Base-by-base conservation (phyloP, 768 basidiomycete species). In the Trametes elegans region DNA sequence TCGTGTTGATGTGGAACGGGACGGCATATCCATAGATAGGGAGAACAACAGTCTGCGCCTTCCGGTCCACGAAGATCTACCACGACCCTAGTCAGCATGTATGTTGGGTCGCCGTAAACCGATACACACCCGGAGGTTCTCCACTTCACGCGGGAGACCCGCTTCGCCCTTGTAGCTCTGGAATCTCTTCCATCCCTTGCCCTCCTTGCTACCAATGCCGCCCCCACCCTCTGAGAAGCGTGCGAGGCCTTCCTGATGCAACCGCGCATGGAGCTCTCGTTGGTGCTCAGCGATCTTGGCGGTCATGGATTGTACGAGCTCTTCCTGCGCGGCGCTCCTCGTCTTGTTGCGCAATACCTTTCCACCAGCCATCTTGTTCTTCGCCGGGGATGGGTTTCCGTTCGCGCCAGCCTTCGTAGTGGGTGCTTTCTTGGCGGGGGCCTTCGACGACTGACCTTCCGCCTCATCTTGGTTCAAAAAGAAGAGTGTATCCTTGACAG, bases 1-100 rank as follows among this genome's bases (percentile, higher is more conserved):
- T 93, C 1, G 93, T 93, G 66, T 96, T 96, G 73, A 98, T 95
- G 68, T 99, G 97, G 78, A 96, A 98, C 0, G 96, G 94, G 0
- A 96, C 94, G 0, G 94, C 93, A 64, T 88, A 98, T 3, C 97
- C 97, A 64, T 98, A 84, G 60, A 98, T 86, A 14, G 97, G 97
- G 3, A 98, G 71, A 41, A 98, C 81, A 47, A 98, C 87, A 0
- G 94, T 92, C 58, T 90, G 85, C 14, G 88, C 82, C 68, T 93
- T 93, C 62, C 90, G 85, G 68, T 99, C 97, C 24, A 98, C 90
- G 58, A 79, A 83, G 51, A 99, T 90, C 94, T 98, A 62, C 34
- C 53, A 27, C 1, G 5, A 18, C 35, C 21, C 8, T 19, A 51
- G 34, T 54, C 1, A 44, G 62, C 43, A 58, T 26, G 21, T 9